Base-by-base conservation (phyloP, 2,329 filamentous ascomycete genomes). In the Stachybotrys echinatus region DNA sequence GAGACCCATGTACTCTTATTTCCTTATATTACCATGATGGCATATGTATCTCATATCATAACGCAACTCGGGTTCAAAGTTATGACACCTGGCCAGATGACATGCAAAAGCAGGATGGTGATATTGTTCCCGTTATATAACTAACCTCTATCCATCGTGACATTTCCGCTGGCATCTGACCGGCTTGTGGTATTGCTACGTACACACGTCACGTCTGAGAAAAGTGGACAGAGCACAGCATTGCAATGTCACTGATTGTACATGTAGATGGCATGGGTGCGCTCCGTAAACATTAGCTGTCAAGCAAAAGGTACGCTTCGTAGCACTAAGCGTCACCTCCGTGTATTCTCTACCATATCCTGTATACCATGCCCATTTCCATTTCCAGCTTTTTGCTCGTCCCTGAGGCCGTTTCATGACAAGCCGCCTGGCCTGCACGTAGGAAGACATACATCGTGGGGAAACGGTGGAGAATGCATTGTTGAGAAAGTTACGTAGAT, bases 281-380 rank as follows among this genome's bases (percentile, higher is more conserved):
- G 18, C 12, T 34, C 31, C 44, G 44, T 46, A 18, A 46, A 42
- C 45, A 52, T 49, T 45, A 42, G 48, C 50, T 47, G 45, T 48
- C 14, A 43, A 54, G 53, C 56, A n/a, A n/a, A n/a, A n/a, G n/a
- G 50, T 40, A 53, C 55, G 53, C 51, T 57, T 52, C 44, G 44
- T 37, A 27, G 27, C 23, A 14, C 27, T 34, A 34, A 34, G 27
- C 27, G 14, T 34, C 3, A 34, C 23, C 31, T 23, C n/a, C 14
- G 52, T 45, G 23, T 21, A 46, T 43, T 38, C 45, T 48, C 34
- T 39, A 49, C 42, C 49, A 37, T 50, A 54, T 56, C 54, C 54
- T 55, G 48, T 55, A 50, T 50, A 21, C 45, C 46, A 23, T 23
- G 18, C 14, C 27, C n/a, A 14, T 48, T 23, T 44, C 40, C 50